Base-by-base conservation (phyloP, 192 early-diverging fungal species). In the Entophlyctis helioformis region DNA sequence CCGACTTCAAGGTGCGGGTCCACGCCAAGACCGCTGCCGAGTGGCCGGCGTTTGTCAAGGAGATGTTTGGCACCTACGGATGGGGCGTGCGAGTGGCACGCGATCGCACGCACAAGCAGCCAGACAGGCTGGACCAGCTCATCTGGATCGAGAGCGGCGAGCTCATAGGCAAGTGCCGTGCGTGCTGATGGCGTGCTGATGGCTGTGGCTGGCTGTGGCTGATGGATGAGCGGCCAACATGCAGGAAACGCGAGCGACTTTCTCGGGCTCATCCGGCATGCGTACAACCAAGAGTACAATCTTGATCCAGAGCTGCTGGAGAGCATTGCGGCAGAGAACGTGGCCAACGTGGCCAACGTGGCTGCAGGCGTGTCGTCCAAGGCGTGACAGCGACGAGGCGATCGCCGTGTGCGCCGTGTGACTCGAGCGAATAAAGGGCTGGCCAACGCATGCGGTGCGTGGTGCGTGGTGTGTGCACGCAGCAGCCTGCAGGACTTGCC, bases 131-230 rank as follows among this genome's bases (percentile, higher is more conserved):
- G 28, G 20, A 15, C 3, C 53, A 54, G 28, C 1, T 45, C 36
- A 31, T 54, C 20, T 54, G 53, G 53, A 22, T 44, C 11, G 29
- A 54, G 23, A 54, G 53, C 39, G 53, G 53, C 3, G 53, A 54
- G 44, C 22, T 54, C 12, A 54, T 54, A 18, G 53, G 53, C 31
- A 29, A 22, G 44, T 32, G 15, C 15, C 39, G 39, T 21, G 13
- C 39, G 12, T 41, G 39, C 11, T 41, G 11, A 21, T 18, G 11
- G 15, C 11, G 21, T 13, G 11, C 20, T 18, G 20, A 18, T 12
- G 21, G 15, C 39, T 18, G 15, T 41, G n/a, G 21, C 13, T 18
- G 39, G 1, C 12, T 18, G 53, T 54, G 24, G 26, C 42, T 35
- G 9, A 8, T 24, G 20, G 3, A 20, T 24, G 19, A 32, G 8